phyloP scores from a whole-genome alignment of 2,329 filamentous ascomycete species.

The Hypoxylon sp. region DNA sequence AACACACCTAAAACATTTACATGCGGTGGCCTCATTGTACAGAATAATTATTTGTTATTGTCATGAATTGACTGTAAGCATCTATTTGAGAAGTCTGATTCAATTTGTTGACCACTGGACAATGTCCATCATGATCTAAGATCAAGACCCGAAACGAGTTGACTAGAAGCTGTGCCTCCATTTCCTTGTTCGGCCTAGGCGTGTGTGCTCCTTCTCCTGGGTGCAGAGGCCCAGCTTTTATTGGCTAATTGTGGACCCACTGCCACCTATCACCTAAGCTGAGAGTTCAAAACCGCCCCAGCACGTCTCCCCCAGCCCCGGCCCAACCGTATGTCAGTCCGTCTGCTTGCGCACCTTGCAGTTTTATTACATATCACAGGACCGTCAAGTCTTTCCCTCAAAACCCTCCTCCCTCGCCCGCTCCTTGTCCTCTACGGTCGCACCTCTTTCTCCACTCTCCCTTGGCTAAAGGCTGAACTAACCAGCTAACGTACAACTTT shows the following conservation, averaged over 20 bases:
- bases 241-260: constrained; percentile 31
- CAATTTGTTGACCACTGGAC: neutral
- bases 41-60: constrained; percentile 10
- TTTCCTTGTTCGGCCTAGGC: constrained; percentile 36
- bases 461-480: constrained; percentile 36
- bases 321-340: constrained; percentile 25
- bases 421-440: constrained; percentile 34
- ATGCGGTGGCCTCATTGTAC: neutral
- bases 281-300: constrained; percentile 33
- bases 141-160: constrained; percentile 37
- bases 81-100: neutral
- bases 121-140: constrained; percentile 20
- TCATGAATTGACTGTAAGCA: neutral
- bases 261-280: constrained; percentile 30
- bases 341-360: constrained; percentile 25
- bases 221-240: constrained; percentile 14
- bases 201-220: constrained; percentile 16
- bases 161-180: constrained; percentile 16
- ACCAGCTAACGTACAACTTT: constrained; percentile 26
- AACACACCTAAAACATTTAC: constrained; percentile 11
- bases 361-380: constrained; percentile 39
- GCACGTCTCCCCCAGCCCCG: constrained; percentile 26
- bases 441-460: constrained; percentile 40
- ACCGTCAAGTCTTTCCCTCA: constrained; percentile 22
- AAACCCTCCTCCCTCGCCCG: constrained; percentile 22